Evolutionary conservation across 1,139 yeast genomes (phyloP), one percentile per base, ranked within the genome.

Genomic region (Diutina rugosa): DNA sequence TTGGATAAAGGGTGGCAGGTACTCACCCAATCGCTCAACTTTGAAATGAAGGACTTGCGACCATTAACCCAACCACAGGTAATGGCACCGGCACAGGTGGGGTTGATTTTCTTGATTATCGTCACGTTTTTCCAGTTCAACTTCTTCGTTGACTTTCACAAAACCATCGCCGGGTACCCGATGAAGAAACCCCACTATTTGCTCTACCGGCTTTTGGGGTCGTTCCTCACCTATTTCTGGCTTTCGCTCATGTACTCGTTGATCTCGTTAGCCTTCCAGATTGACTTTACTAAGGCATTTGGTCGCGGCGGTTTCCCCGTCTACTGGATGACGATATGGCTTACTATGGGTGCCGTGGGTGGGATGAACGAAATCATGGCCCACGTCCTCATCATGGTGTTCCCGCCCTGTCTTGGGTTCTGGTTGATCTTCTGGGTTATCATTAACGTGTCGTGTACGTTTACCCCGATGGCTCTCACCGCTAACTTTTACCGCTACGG

Each of bases 31-130:
- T 72, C 80, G 4, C 67, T 81, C 2, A 61, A 61, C 1, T 76
- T 82, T 59, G 54, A 62, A 3, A 69, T 63, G 55, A 58, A 64
- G 9, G 91, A 86, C 66, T 67, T 73, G 56, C 73, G 77, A 30
- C 87, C 89, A 1, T 75, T 70, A 58, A 68, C 69, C 1, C 72
- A 81, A 61, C 71, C 80, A 2, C 81, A 79, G 3, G 65, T 84
- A 29, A 62, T 77, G 26, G 90, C 89, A 0, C 89, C 91, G 1
- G 68, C 82, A 6, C 89, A 85, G 66, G 84, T 87, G 61, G 96
- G 96, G 55, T 74, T 86, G 58, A 86, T 89, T 67, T 88, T 82
- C 68, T 74, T 85, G 66, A 79, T 89, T 61, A 83, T 89, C 67
- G 69, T 87, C 57, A 82, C 95, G 14, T 72, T 76, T 59, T 70